Percentiles rank a stretch among this genome's conserved stretches.
phyloP scores from a whole-genome alignment of 2,329 filamentous ascomycete genomes.

The Volutella citrinella region DNA sequence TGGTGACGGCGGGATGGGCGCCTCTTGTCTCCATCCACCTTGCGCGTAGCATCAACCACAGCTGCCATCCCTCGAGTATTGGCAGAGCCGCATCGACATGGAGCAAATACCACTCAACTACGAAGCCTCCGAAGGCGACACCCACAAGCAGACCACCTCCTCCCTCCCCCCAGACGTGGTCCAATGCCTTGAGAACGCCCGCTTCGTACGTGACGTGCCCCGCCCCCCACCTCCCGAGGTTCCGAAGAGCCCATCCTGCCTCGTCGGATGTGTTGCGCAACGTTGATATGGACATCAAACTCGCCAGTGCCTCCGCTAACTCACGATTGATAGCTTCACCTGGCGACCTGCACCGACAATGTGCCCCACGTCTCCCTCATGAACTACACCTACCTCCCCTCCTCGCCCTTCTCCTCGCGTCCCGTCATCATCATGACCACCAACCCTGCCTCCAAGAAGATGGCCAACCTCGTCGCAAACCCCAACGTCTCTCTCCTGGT shows the following conservation, averaged over 20 bases:
- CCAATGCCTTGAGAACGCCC: constrained; percentile 87
- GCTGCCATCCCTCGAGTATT: too few species aligned
- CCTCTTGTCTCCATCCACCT: too few species aligned
- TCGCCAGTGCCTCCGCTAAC: too few species aligned
- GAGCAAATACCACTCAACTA: constrained; percentile 70
- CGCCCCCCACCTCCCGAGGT: constrained; percentile 12
- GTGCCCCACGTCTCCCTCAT: constrained; percentile 92
- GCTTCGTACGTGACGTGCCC: constrained; percentile 71
- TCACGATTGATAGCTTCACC: constrained; percentile 67
- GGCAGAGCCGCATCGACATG: constrained; percentile 35
- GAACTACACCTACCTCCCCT: constrained; percentile 97
- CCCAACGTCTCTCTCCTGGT: constrained; percentile 90
- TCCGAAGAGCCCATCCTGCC: constrained; percentile 11
- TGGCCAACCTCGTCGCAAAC: constrained; percentile 77
- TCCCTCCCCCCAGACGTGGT: constrained; percentile 81
- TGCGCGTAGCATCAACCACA: too few species aligned
- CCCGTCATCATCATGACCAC: constrained; percentile 96
- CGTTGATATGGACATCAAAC: too few species aligned
- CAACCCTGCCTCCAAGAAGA: constrained; percentile 75
- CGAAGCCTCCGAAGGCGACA: constrained; percentile 71
- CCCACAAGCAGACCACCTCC: constrained; percentile 65
- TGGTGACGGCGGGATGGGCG: too few species aligned
- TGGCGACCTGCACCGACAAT: constrained; percentile 83
- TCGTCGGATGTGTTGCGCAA: neutral
- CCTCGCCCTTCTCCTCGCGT: constrained; percentile 62